These are phyloP conservation scores for Acidiella bohemica DNA, from an alignment of 495 filamentous ascomycete species.

Conservation along the genomic window DNA sequence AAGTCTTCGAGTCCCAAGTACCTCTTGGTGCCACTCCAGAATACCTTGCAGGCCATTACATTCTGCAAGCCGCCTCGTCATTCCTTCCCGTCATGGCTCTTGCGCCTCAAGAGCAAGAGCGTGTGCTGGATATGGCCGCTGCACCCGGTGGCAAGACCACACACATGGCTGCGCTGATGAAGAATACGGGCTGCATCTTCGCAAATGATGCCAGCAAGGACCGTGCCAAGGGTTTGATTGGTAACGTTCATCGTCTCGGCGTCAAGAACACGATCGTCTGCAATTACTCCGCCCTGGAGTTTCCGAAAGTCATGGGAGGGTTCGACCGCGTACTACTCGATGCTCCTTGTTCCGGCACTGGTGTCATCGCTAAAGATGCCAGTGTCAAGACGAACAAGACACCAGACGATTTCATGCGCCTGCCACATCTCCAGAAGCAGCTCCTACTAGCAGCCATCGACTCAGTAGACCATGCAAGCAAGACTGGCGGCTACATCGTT, in stretches of 20 bases:
- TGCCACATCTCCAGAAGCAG: slow-evolving; percentile 91
- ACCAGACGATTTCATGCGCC: slow-evolving; percentile 76
- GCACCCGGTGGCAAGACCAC: slow-evolving; percentile 97
- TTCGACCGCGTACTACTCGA: slow-evolving; percentile 78
- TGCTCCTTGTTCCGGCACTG: slow-evolving; percentile 69
- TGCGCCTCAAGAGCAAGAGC: slow-evolving; percentile 82
- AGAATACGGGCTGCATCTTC: slow-evolving; percentile 91
- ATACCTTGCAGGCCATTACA: slow-evolving; percentile 94
- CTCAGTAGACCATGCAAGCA: slow-evolving; percentile 70
- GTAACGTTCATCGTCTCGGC: slow-evolving; percentile 92
- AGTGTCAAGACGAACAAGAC: slow-evolving; percentile 96
- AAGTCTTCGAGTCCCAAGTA: slow-evolving; percentile 86
- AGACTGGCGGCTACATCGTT: slow-evolving; percentile 85
- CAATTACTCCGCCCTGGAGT: slow-evolving; percentile 83
- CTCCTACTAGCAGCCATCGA: slow-evolving; percentile 88
- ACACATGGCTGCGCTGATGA: slow-evolving; percentile 92
- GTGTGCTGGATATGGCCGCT: slow-evolving; percentile 88
- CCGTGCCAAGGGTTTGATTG: slow-evolving; percentile 90
- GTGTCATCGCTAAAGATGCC: slow-evolving; percentile 90
- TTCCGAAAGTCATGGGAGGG: slow-evolving; percentile 85
- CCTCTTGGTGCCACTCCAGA: slow-evolving; percentile 96
- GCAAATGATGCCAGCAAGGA: slow-evolving; percentile 91
- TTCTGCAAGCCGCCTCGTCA: slow-evolving; percentile 89
- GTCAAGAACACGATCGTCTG: slow-evolving; percentile 88
- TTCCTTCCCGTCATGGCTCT: slow-evolving; percentile 98